Evolutionary conservation across 129 eudicot genomes (phyloP), one percentile per base, ranked within the genome.

Genomic region (Cynara cardunculus): DNA sequence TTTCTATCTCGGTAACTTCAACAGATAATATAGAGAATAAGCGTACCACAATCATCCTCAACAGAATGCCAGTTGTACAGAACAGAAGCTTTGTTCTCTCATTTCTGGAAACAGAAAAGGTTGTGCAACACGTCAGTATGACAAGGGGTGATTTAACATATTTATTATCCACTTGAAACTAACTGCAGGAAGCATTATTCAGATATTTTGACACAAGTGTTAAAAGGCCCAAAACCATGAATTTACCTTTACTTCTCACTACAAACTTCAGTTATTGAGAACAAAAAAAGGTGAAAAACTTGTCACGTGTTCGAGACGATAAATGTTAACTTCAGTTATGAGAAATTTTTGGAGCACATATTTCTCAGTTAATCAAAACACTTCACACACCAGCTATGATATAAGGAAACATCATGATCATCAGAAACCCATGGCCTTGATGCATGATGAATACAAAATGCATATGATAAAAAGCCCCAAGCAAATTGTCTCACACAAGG

Each of bases 61-160:
- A 79, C 81, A 95, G 97, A 85, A 95, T 95, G 74, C 99, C 99
- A 66, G 99, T 95, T 27, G 99, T 95, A 85, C 99, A 95, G 84
- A 95, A 95, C 30, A 95, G 97, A 85, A 95, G 99, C 89, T 92
- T 95, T 70, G 99, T 95, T 75, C 92, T 83, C 84, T 92, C 99
- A 84, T 87, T 90, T 93, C 99, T 95, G 73, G 34, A 53, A 73
- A 62, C 62, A 86, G 24, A 27, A 25, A 27, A 72, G 35, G 14
- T 39, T 14, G 37, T 27, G 44, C 35, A 73, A 61, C 56, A 5
- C 34, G 65, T 82, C 68, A 82, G 78, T 82, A 76, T 35, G 46
- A 76, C 71, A 82, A 56, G 31, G 34, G 46, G 37, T 73, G 34
- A 69, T 37, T 26, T 37, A 62, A 72, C 37, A 71, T 59, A 32